Evolutionary conservation across 768 basidiomycete genomes (phyloP).

Genomic region (Rickenella mellea): DNA sequence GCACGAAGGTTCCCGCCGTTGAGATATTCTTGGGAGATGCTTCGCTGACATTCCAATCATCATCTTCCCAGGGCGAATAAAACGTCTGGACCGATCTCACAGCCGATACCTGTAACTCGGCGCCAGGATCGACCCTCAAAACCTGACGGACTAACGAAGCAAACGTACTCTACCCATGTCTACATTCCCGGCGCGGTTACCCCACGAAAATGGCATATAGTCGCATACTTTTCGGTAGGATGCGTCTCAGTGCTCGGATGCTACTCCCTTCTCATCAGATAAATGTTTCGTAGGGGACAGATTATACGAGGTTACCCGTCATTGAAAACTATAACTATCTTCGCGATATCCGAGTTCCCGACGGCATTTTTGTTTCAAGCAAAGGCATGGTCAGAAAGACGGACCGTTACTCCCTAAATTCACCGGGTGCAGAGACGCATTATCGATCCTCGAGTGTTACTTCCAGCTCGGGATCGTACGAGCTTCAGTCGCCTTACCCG

Average conservation of each 20-base stretch:
- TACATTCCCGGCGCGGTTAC: slow-evolving; percentile 48
- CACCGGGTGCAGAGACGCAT: slow-evolving; percentile 3
- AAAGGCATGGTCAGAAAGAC: slow-evolving; percentile 34
- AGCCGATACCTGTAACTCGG: slow-evolving; percentile 49
- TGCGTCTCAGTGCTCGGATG: background rate
- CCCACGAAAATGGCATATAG: slow-evolving; percentile 73
- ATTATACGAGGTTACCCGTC: slow-evolving; percentile 61
- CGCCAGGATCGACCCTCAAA: slow-evolving; percentile 73
- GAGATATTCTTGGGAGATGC: background rate
- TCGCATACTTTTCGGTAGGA: slow-evolving; percentile 71
- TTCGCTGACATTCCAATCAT: slow-evolving; percentile 4
- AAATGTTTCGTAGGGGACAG: slow-evolving; percentile 41
- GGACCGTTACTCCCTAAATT: slow-evolving; percentile 23
- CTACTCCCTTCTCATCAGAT: background rate
- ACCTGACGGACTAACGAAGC: slow-evolving; percentile 75
- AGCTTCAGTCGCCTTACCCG: too few species aligned
- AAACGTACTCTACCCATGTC: slow-evolving; percentile 74
- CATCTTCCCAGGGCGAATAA: slow-evolving; percentile 36
- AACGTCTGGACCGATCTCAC: slow-evolving; percentile 51
- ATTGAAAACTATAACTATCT: slow-evolving; percentile 71
- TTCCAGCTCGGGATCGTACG: slow-evolving; percentile 6
- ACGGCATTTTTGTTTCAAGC: slow-evolving; percentile 64
- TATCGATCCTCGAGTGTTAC: slow-evolving; percentile 8
- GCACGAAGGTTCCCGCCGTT: slow-evolving; percentile 50
- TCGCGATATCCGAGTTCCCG: slow-evolving; percentile 54